Conservation (phyloP, 2,329 filamentous ascomycete genomes). For the Hypomyces rosellus region DNA sequence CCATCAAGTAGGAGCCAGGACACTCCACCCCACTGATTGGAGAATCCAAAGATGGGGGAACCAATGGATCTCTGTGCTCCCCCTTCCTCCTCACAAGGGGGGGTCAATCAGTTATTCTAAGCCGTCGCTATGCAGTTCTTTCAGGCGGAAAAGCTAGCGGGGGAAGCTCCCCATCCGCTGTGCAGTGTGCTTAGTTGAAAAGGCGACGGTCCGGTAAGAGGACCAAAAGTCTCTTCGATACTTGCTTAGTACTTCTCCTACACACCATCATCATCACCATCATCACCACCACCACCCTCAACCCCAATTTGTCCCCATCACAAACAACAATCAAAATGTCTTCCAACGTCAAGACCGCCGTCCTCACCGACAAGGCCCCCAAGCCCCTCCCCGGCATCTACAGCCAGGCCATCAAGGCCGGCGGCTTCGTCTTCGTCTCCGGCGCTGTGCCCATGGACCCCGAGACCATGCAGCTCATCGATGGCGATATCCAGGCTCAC, state of each 20-base stretch:
- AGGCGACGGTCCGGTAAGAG: not conserved
- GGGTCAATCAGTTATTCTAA: no score
- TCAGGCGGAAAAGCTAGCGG: not conserved
- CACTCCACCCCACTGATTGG: no score
- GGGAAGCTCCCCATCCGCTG: not conserved
- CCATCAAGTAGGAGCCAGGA: no score
- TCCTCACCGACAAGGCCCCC: conserved; percentile 35
- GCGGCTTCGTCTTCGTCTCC: conserved; percentile 63
- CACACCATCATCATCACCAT: conserved; percentile 4
- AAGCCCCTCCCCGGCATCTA: conserved; percentile 35
- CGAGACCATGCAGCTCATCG: conserved; percentile 49
- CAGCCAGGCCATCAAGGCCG: conserved; percentile 57
- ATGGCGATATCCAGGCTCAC: conserved; percentile 59
- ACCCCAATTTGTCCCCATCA: no score
- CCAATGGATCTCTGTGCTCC: not conserved
- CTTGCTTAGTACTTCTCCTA: not conserved
- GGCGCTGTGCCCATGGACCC: conserved; percentile 64
- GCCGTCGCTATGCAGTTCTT: no score
- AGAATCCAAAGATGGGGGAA: no score
- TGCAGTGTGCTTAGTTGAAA: not conserved
- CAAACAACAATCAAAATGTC: no score
- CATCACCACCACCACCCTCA: conserved; percentile 19
- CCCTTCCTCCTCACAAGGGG: not conserved
- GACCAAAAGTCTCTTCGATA: not conserved
- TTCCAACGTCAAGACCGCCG: conserved; percentile 23